Evolutionary conservation across 2,329 filamentous ascomycete genomes (phyloP).

Genomic region (Colletotrichum incanum): DNA sequence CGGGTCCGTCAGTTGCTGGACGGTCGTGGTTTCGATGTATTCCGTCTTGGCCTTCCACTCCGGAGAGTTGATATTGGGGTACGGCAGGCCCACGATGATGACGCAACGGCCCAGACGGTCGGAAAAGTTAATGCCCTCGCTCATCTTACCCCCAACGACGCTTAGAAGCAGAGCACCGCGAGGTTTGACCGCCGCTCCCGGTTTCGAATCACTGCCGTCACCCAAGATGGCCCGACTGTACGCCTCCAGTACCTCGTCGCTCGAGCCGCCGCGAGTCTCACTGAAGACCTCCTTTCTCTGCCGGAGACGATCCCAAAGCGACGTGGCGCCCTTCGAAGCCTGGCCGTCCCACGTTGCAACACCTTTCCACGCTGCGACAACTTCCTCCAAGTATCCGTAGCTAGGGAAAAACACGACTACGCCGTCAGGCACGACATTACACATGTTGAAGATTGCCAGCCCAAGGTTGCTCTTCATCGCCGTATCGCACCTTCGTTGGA

Average conservation of each 20-base stretch:
- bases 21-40: slow-evolving; percentile 80
- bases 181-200: slow-evolving; percentile 28
- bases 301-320: slow-evolving; percentile 73
- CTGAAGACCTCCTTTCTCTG: slow-evolving; percentile 75
- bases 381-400: slow-evolving; percentile 89
- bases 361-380: slow-evolving; percentile 75
- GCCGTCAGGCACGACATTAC: slow-evolving; percentile 85
- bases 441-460: slow-evolving; percentile 78
- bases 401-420: slow-evolving; percentile 97
- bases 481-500: slow-evolving; percentile 79
- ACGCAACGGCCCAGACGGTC: slow-evolving; percentile 91
- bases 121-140: slow-evolving; percentile 98
- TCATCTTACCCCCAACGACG: slow-evolving; percentile 94
- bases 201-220: slow-evolving; percentile 44
- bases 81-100: slow-evolving; percentile 92
- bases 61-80: slow-evolving; percentile 89
- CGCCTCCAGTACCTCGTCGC: slow-evolving; percentile 79
- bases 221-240: slow-evolving; percentile 80
- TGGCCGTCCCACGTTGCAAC: slow-evolving; percentile 72
- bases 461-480: slow-evolving; percentile 83
- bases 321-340: slow-evolving; percentile 49
- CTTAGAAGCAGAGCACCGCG: slow-evolving; percentile 86
- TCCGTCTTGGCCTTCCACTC: slow-evolving; percentile 95
- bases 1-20: slow-evolving; percentile 53
- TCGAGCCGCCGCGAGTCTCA: slow-evolving; percentile 68